These are phyloP conservation scores for Trapa bicornis DNA, from an alignment of 345 rosid species.

Conservation along the genomic window DNA sequence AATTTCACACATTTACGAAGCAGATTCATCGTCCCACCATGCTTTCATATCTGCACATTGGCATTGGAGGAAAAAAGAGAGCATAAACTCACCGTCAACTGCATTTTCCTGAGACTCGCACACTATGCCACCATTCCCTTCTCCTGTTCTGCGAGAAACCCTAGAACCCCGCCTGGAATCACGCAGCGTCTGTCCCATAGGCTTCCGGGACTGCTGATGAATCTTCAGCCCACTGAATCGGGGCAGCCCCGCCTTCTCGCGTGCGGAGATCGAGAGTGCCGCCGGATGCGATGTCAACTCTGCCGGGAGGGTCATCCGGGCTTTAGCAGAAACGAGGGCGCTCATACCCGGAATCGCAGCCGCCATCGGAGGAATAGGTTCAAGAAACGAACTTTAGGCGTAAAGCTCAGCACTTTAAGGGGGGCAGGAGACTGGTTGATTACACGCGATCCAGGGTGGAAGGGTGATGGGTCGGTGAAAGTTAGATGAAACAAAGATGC, in stretches of 20 bases:
- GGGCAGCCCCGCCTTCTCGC: slow-evolving; percentile 17
- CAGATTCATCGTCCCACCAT: not conserved
- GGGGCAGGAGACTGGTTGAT: not conserved
- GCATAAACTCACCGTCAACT: slow-evolving; percentile 27
- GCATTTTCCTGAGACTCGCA: slow-evolving; percentile 49
- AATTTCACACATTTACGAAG: not conserved
- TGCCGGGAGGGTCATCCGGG: slow-evolving; percentile 20
- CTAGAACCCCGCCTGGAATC: slow-evolving; percentile 18
- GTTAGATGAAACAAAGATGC: slow-evolving; percentile 6
- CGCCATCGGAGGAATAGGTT: slow-evolving; percentile 14
- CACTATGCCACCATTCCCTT: slow-evolving; percentile 15
- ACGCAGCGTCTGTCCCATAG: slow-evolving; percentile 10
- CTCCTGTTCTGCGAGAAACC: slow-evolving; percentile 18
- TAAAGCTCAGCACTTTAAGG: not conserved
- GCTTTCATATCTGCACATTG: not conserved
- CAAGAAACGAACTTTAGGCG: not conserved
- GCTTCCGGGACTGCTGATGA: slow-evolving; percentile 15
- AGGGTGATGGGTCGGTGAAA: slow-evolving; percentile 7
- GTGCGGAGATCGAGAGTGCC: slow-evolving; percentile 12
- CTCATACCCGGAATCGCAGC: slow-evolving; percentile 16
- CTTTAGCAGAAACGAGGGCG: slow-evolving; percentile 16
- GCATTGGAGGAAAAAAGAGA: not conserved
- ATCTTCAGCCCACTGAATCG: slow-evolving; percentile 39
- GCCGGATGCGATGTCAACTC: slow-evolving; percentile 11
- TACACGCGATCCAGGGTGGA: not conserved